Evolutionary conservation across 768 basidiomycete genomes (phyloP).

Genomic region (Phylloporus arenicola): DNA sequence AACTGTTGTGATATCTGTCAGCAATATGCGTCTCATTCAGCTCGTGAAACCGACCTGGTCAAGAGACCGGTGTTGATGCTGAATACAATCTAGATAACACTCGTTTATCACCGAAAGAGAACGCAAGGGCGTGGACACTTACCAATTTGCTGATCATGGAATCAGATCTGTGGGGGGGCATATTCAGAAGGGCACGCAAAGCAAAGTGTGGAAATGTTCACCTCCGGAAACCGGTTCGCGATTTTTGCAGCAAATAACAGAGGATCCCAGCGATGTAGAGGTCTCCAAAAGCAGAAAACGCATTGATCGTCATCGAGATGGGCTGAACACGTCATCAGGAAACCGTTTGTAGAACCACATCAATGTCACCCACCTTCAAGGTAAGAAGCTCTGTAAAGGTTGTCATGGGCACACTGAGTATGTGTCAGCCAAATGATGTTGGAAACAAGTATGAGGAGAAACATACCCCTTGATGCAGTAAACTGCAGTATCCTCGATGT

Average conservation of each 20-base stretch:
- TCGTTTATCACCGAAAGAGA: background rate
- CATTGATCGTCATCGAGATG: constrained; percentile 49
- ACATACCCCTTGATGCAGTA: constrained; percentile 35
- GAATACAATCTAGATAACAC: constrained; percentile 42
- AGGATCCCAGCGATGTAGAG: constrained; percentile 46
- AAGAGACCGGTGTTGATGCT: constrained; percentile 40
- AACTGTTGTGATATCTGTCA: constrained; percentile 20
- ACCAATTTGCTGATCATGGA: constrained; percentile 45
- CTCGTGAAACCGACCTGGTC: constrained; percentile 24
- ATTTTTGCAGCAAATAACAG: constrained; percentile 40
- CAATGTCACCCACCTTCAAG: constrained; percentile 35
- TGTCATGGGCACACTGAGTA: constrained; percentile 31
- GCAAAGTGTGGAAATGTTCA: background rate
- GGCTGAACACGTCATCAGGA: constrained; percentile 11
- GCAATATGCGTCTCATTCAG: background rate
- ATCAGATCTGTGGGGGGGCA: constrained; percentile 33
- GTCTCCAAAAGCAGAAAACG: constrained; percentile 42
- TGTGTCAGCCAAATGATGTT: constrained; percentile 3
- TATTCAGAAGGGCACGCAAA: background rate
- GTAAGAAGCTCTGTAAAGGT: constrained; percentile 40
- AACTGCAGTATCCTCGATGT: constrained; percentile 22
- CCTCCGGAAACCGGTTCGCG: constrained; percentile 50
- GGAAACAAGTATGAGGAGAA: background rate
- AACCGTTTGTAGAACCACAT: background rate
- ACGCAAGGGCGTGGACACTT: background rate